These are phyloP conservation scores for Phtheirospermum japonicum DNA, from an alignment of 257 asterid genomes.

Conservation along the genomic window DNA sequence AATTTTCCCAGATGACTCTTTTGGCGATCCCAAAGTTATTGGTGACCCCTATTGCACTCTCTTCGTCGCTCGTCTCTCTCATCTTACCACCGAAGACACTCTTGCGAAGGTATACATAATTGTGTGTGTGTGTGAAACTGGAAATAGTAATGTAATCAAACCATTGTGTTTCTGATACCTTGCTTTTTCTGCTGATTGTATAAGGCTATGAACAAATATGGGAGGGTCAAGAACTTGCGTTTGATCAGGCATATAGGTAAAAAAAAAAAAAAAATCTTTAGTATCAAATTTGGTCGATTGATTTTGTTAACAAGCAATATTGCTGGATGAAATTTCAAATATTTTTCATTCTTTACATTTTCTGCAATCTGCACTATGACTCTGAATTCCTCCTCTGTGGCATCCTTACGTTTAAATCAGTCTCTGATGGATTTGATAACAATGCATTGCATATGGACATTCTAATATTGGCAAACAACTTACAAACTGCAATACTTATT, in stretches of 20 bases:
- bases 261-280: not conserved
- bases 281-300: not conserved
- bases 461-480: not conserved
- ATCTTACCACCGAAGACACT: conserved; percentile 70
- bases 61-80: conserved; percentile 85
- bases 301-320: not conserved
- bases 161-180: not conserved
- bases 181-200: conserved; percentile 7
- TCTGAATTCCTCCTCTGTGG: not conserved
- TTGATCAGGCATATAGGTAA: conserved; percentile 87
- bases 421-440: no score
- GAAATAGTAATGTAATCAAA: not conserved
- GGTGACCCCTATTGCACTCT: conserved; percentile 92
- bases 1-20: conserved; percentile 76
- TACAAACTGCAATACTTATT: not conserved
- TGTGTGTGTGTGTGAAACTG: conserved; percentile 3
- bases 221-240: conserved; percentile 77
- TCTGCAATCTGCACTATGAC: not conserved
- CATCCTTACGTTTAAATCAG: no score
- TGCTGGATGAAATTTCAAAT: not conserved
- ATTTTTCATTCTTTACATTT: not conserved
- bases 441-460: not conserved
- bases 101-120: conserved; percentile 51
- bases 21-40: conserved; percentile 74
- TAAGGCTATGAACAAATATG: conserved; percentile 81